Percentiles rank a stretch among this genome's conserved stretches.
Conservation (phyloP, 2,329 filamentous ascomycete species). For the Paecilomyces variotii region DNA sequence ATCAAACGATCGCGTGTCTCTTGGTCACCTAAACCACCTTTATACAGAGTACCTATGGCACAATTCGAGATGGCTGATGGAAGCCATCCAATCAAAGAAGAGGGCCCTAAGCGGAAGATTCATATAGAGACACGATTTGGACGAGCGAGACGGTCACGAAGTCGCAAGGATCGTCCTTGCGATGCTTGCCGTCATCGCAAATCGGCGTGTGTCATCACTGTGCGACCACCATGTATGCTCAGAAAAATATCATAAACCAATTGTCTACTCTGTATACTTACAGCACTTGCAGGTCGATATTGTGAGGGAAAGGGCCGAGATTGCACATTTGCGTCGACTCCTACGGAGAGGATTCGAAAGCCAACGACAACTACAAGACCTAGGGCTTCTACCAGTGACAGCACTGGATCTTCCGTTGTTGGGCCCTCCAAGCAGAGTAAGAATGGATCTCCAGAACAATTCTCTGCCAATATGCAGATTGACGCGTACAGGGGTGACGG, state of each 20-base stretch:
- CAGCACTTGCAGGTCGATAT: constrained; percentile 17
- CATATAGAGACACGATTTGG: constrained; percentile 3
- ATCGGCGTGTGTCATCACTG: constrained; percentile 42
- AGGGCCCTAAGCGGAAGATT: not conserved
- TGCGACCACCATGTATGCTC: constrained; percentile 37
- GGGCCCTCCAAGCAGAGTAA: not conserved
- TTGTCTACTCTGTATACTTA: not conserved
- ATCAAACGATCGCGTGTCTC: not conserved
- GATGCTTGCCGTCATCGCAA: constrained; percentile 40
- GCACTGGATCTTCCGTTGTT: not conserved
- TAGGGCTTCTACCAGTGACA: not conserved
- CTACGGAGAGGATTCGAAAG: constrained; percentile 4
- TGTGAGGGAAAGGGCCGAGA: constrained; percentile 15
- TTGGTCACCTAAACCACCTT: not conserved
- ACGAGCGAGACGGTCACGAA: constrained; percentile 15
- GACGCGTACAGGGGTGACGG: constrained; percentile 1
- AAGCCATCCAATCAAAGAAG: not conserved
- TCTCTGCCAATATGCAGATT: constrained; percentile 2
- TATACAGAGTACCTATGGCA: not conserved
- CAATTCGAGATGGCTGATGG: not conserved
- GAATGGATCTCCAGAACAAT: not conserved
- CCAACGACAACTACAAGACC: not conserved
- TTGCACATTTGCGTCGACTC: constrained; percentile 16
- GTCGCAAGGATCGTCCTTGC: constrained; percentile 42
- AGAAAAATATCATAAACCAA: constrained; percentile 2